Evolutionary conservation across 352 stramenopile species (phyloP), one percentile per base, ranked within the genome.

Genomic region (Phytophthora pini): DNA sequence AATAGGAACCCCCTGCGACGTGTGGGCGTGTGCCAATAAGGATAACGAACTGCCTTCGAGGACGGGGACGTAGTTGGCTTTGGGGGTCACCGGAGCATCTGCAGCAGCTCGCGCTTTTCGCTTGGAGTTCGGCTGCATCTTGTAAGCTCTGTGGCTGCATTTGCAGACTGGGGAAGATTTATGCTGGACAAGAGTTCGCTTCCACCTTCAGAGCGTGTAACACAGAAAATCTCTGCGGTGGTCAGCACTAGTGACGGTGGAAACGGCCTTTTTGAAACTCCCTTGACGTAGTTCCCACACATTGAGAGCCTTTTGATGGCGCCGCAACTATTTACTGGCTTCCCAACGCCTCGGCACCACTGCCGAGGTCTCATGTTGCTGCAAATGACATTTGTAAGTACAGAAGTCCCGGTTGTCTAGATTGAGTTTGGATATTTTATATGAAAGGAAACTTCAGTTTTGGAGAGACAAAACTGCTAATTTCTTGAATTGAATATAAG

Each of bases 1-100:
- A n/a, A 76, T 76, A 1, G 68, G 68, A 17, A 76, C 55, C 31
- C 48, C 62, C 20, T 75, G 32, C 11, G 60, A 50, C 11, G 45
- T 70, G 5, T 68, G 56, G 15, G 20, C 26, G 15, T 63, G 59
- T 2, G 64, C 54, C 0, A 53, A 66, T 54, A 48, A 70, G 2
- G 57, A 69, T 29, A 70, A 50, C 17, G 51, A 32, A 47, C 51
- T 72, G 13, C 51, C 63, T 63, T 76, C 68, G 31, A 76, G 68
- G 17, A 76, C 68, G 3, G 68, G 68, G 8, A 76, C 65, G 17
- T 57, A 68, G 29, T 49, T 68, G 27, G 39, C 34, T 26, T 70
- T 73, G 7, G 63, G 63, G 6, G 68, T 69, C 4, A 56, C 36
- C 1, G 39, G 15, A 6, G 29, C 4, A 8, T 69, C 56, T 9